Base-by-base conservation (phyloP, 192 early-diverging fungal species). In the Coemansia erecta region DNA sequence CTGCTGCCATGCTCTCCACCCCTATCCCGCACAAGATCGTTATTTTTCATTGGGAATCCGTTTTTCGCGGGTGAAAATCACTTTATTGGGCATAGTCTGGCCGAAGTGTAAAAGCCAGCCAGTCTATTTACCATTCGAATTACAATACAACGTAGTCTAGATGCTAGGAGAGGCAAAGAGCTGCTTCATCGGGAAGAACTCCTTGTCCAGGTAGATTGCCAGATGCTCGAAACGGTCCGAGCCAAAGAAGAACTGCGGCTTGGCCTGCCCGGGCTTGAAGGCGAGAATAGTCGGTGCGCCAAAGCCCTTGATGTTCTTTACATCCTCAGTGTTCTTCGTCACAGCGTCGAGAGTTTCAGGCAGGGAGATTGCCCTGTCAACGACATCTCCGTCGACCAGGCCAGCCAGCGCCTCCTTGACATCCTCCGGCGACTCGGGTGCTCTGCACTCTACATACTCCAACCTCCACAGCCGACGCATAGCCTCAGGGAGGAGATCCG, bases 201-300 rank as follows among this genome's bases (percentile, higher is more conserved):
- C 68, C 23, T 64, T 65, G 12, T 49, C 68, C 17, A 77, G 50
- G 15, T 66, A 59, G 21, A 70, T 67, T 24, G 73, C 73, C 33
- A 77, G 53, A 28, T 77, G 73, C 58, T 77, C 73, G 21, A 77
- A 77, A 18, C 73, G 41, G 41, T 77, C 73, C 0, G 73, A 77
- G 12, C 73, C 73, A 56, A 77, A 77, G 49, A 62, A 77, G 37
- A 77, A 37, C 57, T 77, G 61, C 19, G 72, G 68, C 52, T 69
- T 62, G 11, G 41, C 14, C 1, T 51, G 19, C 3, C 17, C 42
- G 3, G 19, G 45, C 52, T 55, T 66, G 42, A 52, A 68, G 6
- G 63, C 73, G 22, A 77, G 56, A 19, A 77, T 77, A 15, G 73
- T 77, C 2, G 73, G 73, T 0, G 73, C 68, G 1, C 73, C 73